Evolutionary conservation across 106 monocot species (phyloP).

Genomic region (Dactylorhiza incarnata): DNA sequence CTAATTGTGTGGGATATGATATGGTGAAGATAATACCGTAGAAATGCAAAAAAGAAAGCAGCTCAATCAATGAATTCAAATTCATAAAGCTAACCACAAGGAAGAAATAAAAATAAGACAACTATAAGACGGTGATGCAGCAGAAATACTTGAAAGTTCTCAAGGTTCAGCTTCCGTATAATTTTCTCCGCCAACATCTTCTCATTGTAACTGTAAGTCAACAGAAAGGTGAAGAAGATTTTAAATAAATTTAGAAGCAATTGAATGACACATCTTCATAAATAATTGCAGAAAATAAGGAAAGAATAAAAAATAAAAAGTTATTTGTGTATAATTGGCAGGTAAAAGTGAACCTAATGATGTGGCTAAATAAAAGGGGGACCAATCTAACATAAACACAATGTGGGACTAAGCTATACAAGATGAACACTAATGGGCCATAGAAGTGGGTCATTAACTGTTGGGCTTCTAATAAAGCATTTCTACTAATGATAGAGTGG

Average conservation of each 20-base stretch:
- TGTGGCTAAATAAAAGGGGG: too few species aligned
- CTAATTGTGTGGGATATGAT: not conserved
- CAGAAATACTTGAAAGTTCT: constrained; percentile 69
- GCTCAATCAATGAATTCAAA: not conserved
- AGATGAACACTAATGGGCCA: too few species aligned
- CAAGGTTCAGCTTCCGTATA: constrained; percentile 60
- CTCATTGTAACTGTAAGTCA: constrained; percentile 59
- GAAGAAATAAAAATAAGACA: not conserved
- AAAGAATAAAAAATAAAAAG: not conserved
- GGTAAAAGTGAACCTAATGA: not conserved
- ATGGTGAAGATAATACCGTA: not conserved
- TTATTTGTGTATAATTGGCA: not conserved
- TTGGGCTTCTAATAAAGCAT: too few species aligned
- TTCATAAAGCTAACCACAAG: not conserved
- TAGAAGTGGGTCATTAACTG: too few species aligned
- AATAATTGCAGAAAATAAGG: not conserved
- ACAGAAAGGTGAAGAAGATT: constrained; percentile 1
- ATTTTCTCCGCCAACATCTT: constrained; percentile 55
- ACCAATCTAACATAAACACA: too few species aligned
- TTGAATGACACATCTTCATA: not conserved
- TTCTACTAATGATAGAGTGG: too few species aligned
- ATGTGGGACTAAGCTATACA: too few species aligned
- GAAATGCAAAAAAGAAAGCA: not conserved
- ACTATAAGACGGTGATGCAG: not conserved
- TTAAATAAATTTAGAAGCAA: constrained; percentile 1